phyloP scores from a whole-genome alignment of 192 early-diverging fungal species.

The Umbelopsis ramanniana region DNA sequence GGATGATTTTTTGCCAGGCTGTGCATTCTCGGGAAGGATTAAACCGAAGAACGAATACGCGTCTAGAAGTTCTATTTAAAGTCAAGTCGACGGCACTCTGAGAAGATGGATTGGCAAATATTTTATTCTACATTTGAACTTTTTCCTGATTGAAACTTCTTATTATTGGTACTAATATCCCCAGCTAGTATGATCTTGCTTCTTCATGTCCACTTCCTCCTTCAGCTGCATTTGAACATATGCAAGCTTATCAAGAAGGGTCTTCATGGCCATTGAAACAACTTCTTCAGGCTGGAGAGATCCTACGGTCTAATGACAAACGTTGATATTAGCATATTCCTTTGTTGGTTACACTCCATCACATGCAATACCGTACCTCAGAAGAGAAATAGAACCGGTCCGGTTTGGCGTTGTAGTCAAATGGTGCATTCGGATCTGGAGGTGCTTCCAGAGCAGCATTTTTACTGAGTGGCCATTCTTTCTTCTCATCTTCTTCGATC shows the following conservation, averaged over 20 bases:
- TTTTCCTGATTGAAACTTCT: not conserved
- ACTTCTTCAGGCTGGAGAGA: constrained; percentile 75
- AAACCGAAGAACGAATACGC: no score
- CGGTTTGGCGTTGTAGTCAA: constrained; percentile 83
- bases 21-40: no score
- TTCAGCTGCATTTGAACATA: constrained; percentile 69
- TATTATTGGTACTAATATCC: constrained; percentile 23
- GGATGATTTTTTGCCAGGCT: no score
- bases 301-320: constrained; percentile 63
- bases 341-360: not conserved
- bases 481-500: constrained; percentile 85
- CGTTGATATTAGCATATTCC: not conserved
- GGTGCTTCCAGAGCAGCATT: constrained; percentile 68
- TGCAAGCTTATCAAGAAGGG: constrained; percentile 75
- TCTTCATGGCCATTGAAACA: constrained; percentile 68
- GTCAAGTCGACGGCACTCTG: no score
- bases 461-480: constrained; percentile 81
- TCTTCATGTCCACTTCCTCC: constrained; percentile 43
- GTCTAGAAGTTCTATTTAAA: no score
- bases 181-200: constrained; percentile 37
- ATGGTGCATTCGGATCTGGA: constrained; percentile 56
- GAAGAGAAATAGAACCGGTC: constrained; percentile 77
- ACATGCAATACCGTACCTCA: constrained; percentile 51
- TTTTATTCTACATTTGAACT: constrained; percentile 7
- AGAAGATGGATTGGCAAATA: no score